Evolutionary conservation across 2,329 filamentous ascomycete species (phyloP), one percentile per base, ranked within the genome.

Genomic region (Claviceps humidiphila): DNA sequence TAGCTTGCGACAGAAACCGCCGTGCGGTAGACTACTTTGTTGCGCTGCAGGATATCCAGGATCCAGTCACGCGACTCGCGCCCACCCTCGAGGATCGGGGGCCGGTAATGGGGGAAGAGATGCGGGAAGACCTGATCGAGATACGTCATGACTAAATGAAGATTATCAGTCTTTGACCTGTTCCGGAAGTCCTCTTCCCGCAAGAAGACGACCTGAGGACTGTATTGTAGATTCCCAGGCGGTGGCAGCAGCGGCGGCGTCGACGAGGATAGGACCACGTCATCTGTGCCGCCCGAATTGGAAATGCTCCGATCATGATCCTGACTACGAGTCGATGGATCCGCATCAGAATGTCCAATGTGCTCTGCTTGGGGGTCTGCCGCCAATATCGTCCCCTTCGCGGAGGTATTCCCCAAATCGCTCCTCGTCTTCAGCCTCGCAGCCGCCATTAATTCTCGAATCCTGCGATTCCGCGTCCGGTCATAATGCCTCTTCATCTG

Each of bases 61-160:
- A 84, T 68, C 81, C 80, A 84, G 26, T 75, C 73, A 48, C 76
- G 17, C 17, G 17, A 20, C 17, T 20, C 17, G 17, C 17, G 73
- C 14, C 80, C 80, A n/a, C 77, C 75, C 52, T 76, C 68, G 3
- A 77, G 67, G 5, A 80, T 60, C 2, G 70, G 68, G 1, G 81
- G 80, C 2, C 72, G 72, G 63, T 83, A 84, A 60, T 82, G 78
- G 2, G 81, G 81, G 59, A 80, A 83, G 1, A 83, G 65, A 57
- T 81, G 78, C 1, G 81, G 80, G 55, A 83, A 75, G 20, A 82
- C 70, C 56, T 78, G 74, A 61, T 84, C 80, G 46, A 83, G 68
- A 59, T 82, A 84, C 53, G 78, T 71, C 73, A 80, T 78, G 53
- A 77, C 64, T 44, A 75, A 71, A 59, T 70, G 66, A 0, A 70